Evolutionary conservation across 2,329 filamentous ascomycete genomes (phyloP).

Genomic region (Calonectria pseudoturangicola): DNA sequence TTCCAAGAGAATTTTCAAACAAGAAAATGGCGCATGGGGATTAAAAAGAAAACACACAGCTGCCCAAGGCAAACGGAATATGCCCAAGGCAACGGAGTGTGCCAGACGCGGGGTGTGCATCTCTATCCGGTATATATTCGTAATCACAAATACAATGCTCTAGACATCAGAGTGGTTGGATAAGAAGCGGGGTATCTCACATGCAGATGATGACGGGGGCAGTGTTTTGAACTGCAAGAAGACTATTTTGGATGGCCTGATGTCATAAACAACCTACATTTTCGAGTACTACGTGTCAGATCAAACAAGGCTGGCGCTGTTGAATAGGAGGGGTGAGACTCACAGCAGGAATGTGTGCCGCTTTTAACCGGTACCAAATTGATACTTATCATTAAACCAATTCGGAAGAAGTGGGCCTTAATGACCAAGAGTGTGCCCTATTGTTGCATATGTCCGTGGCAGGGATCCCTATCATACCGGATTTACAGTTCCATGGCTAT

Average conservation of each 20-base stretch:
- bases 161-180: slow-evolving; percentile 8
- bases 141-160: not conserved
- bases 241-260: not conserved
- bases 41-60: not conserved
- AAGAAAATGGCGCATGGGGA: not conserved
- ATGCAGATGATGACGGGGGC: not conserved
- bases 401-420: no score
- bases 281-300: not conserved
- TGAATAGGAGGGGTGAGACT: not conserved
- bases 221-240: not conserved
- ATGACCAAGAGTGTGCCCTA: no score
- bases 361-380: no score
- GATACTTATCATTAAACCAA: no score
- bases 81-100: not conserved
- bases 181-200: slow-evolving; percentile 9
- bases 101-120: not conserved
- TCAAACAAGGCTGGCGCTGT: not conserved
- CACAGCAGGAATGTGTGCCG: not conserved
- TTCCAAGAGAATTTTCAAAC: not conserved
- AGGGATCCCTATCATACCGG: no score
- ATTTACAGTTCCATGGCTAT: no score
- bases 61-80: not conserved
- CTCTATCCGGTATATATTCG: not conserved
- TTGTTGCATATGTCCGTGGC: no score
- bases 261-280: not conserved